Percentiles rank a stretch among this genome's conserved stretches.
These are phyloP conservation scores for Nitzschia sp. DNA, from an alignment of 108 stramenopile species.

Conservation along the genomic window DNA sequence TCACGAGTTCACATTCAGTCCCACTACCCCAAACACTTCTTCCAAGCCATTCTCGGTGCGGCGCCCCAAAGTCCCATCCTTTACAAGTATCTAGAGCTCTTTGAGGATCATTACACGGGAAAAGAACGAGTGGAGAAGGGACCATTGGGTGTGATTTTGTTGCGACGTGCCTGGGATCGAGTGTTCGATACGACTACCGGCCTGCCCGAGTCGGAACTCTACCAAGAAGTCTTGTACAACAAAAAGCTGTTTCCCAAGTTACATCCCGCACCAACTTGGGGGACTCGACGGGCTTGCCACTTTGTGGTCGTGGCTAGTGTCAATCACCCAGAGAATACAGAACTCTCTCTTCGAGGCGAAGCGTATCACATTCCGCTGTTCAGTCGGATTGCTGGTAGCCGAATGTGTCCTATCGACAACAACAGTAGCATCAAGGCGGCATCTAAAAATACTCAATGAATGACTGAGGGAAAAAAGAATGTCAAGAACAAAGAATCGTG, in stretches of 20 bases:
- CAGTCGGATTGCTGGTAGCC: conserved; percentile 73
- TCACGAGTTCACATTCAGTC: conserved; percentile 66
- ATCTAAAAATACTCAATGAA: too few species aligned
- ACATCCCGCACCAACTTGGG: conserved; percentile 59
- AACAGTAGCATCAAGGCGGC: too few species aligned
- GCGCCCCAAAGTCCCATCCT: conserved; percentile 51
- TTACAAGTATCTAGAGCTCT: conserved; percentile 66
- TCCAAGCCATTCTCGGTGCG: conserved; percentile 80
- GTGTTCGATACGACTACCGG: conserved; percentile 14
- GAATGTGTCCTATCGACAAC: conserved; percentile 77
- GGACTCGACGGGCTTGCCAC: conserved; percentile 70
- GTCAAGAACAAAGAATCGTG: too few species aligned
- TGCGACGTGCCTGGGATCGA: conserved; percentile 73
- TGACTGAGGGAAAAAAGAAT: too few species aligned
- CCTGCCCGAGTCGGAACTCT: conserved; percentile 43
- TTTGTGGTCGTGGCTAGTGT: conserved; percentile 62
- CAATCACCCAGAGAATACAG: conserved; percentile 1
- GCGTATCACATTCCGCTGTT: conserved; percentile 51
- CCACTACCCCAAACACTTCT: conserved; percentile 64
- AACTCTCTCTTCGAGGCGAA: conserved; percentile 3
- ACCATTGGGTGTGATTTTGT: conserved; percentile 69
- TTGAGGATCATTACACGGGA: conserved; percentile 64
- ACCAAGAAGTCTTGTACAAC: conserved; percentile 69
- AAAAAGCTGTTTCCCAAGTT: conserved; percentile 34
- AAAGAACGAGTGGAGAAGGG: conserved; percentile 36